Evolutionary conservation across 2,329 filamentous ascomycete genomes (phyloP), one percentile per base, ranked within the genome.

Genomic region (Lachnellula cervina): DNA sequence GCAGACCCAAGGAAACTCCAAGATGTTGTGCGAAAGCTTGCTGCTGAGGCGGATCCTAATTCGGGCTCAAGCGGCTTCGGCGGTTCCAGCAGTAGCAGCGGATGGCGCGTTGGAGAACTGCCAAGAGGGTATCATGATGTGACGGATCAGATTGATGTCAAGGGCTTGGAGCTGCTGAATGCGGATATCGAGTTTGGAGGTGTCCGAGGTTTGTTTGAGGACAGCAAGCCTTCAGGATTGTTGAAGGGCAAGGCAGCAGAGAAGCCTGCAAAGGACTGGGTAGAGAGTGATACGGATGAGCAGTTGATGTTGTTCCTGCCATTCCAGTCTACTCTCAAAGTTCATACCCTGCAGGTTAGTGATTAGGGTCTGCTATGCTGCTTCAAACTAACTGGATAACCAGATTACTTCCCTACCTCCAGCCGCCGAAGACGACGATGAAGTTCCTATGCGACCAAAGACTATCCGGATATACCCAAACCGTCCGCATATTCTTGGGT

Each of bases 261-360:
- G 35, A 71, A 71, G 23, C 70, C 76, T 28, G 61, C 62, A 53
- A 83, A 82, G 69, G 93, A 99, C 73, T 97, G 89, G 87, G 86
- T 97, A 21, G 90, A 97, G 77, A 97, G 90, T 72, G 93, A 97
- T 69, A 95, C 93, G 37, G 94, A 99, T 69, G 92, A 97, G 75
- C 94, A 99, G 77, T 77, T 99, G 59, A 89, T 97, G 81, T 80
- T 99, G 47, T 97, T 87, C 73, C 80, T 95, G 55, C 93, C 94
- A 0, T 96, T 99, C 75, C 87, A 92, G 71, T 84, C 87, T 34
- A 89, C 85, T 48, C 71, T 96, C 62, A 99, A 97, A 77, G 80
- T 97, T 51, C 93, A 97, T 74, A 92, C 90, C 11, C 74, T 87
- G 34, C 84, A 87, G 76, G 83, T 83, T 74, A 56, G 73, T 61